phyloP scores from a whole-genome alignment of 2,329 filamentous ascomycete species.

The Ramularia endophylla region DNA sequence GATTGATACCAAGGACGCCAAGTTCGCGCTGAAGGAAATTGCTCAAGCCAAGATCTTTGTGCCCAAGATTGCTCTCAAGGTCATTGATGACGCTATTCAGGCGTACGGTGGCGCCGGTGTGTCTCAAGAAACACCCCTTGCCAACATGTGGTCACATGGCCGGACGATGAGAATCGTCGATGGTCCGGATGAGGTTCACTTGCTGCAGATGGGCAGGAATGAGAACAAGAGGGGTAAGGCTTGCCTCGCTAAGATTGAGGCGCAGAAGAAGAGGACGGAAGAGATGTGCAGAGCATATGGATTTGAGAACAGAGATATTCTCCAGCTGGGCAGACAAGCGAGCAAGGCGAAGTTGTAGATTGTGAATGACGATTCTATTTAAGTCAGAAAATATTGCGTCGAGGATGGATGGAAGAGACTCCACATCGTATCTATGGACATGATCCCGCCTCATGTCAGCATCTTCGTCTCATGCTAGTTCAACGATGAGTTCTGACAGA shows the following conservation, averaged over 20 bases:
- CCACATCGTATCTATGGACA: too few species aligned
- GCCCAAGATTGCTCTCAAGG: conserved; percentile 70
- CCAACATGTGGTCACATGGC: conserved; percentile 42
- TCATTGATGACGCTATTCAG: conserved; percentile 86
- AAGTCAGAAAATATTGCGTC: too few species aligned
- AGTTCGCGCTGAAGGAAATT: conserved; percentile 86
- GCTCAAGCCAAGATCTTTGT: conserved; percentile 92
- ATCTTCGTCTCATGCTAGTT: too few species aligned
- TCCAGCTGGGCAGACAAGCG: conserved; percentile 35
- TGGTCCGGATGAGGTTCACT: conserved; percentile 91
- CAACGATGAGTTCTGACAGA: too few species aligned
- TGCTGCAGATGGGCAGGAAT: conserved; percentile 72
- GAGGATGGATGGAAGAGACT: too few species aligned
- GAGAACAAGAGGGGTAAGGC: conserved; percentile 62
- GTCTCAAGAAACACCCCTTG: conserved; percentile 87
- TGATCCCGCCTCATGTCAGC: too few species aligned
- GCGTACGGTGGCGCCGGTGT: conserved; percentile 85
- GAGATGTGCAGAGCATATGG: conserved; percentile 58
- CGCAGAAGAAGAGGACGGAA: conserved; percentile 60
- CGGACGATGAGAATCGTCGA: conserved; percentile 46
- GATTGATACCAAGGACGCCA: conserved; percentile 85
- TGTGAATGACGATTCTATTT: too few species aligned
- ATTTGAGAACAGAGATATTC: conserved; percentile 36
- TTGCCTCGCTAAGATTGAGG: conserved; percentile 55
- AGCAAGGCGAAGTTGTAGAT: conserved; percentile 37